Base-by-base conservation (phyloP, 805 yeast genomes). In the Cyberlindnera mrakii region DNA sequence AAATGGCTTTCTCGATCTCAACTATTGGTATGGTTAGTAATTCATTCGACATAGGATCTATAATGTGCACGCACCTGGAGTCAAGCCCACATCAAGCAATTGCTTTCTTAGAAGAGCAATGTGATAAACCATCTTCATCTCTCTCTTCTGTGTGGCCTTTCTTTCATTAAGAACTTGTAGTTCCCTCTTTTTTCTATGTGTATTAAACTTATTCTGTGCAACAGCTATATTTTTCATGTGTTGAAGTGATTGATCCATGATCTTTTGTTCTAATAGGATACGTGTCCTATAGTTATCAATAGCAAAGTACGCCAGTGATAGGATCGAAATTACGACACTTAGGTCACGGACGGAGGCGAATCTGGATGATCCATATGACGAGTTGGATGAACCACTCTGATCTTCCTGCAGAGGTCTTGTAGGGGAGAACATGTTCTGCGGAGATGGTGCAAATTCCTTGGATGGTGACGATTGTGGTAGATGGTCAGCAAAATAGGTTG, bases 31-130 rank as follows among this genome's bases (percentile, higher is more conserved):
- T 6, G 15, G 51, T 51, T 50, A 50, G 54, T 45, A 15, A 16
- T 16, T 10, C 29, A 27, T 13, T 14, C 25, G 13, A 15, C 15
- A 8, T 8, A 18, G 18, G 9, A 5, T 25, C 17, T 14, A 38
- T 8, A 19, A 49, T 46, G 39, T 10, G 7, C 3, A 54, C 60
- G 10, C 42, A 56, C 62, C 51, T 14, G 89, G 88, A n/a, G 73
- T 74, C 10, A 71, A 43, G 0, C 84, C 85, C 4, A 59, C 53
- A n/a, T 79, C 83, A 3, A 61, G 51, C 42, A 83, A 62, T 54
- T 83, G 88, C 52, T 78, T 70, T 40, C 85, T 65, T 30, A 83
- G 62, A 60, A 83, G 58, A 2, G 85, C 87, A 33, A 83, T 71
- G 54, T 83, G 91, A 56, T 82, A 63, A 5, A 75, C 70, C 83